Evolutionary conservation across 2,329 filamentous ascomycete genomes (phyloP), one percentile per base, ranked within the genome.

Genomic region (Trichoderma arundinaceum): DNA sequence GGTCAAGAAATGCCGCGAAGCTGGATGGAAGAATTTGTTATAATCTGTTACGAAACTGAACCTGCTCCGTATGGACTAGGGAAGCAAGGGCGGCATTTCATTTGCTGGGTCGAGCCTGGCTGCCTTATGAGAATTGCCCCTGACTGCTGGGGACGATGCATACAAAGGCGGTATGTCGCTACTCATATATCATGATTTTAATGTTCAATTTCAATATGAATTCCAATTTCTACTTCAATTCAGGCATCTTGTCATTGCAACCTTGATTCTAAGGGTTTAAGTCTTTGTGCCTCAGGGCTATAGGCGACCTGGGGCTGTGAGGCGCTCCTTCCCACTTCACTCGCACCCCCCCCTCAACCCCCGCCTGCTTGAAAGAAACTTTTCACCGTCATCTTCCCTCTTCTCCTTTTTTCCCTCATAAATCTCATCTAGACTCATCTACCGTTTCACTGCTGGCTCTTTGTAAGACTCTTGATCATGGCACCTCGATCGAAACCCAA

Each of bases 1-100:
- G 43, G 71, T 72, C 53, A 71, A 71, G 49, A 72, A 70, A 53
- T 72, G 70, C 51, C 69, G 69, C 28, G 70, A 71, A 44, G 69
- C 70, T 13, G 71, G 71, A 22, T 72, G 69, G 54, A 69, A 68
- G 51, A 69, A 60, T 15, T 54, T 72, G 41, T 65, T 72, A 66
- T 72, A 67, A 69, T 17, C 28, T 19, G 38, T 49, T 22, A n/a
- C 43, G 39, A 53, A 35, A 15, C 17, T 39, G 17, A 28, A 12
- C 10, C 15, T 53, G 17, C 52, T 32, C 33, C 17, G 12, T n/a
- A 49, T 39, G 15, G 43, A 44, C 15, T 28, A 6, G 19, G 13
- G 44, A 41, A 10, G 17, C 32, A 12, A 19, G 12, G n/a, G 41
- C 38, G 32, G 43, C 28, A 41, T 39, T 35, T 46, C 7, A 41